Evolutionary conservation across 192 early-diverging fungal genomes (phyloP).

Genomic region (Podila minutissima): DNA sequence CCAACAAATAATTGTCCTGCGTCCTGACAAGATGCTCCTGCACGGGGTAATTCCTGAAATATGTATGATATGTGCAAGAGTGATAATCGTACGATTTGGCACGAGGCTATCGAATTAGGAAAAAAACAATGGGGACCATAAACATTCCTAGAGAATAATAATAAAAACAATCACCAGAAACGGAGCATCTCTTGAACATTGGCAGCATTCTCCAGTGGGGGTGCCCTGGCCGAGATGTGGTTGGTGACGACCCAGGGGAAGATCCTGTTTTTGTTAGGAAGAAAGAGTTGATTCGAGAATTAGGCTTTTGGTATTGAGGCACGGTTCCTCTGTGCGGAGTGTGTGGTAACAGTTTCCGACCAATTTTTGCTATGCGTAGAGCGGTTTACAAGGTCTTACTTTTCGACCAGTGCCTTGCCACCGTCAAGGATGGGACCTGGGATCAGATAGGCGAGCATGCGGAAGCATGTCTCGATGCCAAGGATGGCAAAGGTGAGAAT

Average conservation of each 20-base stretch:
- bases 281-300: too few relatives aligned
- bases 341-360: neutral
- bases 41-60: slow-evolving; percentile 77
- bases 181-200: slow-evolving; percentile 55
- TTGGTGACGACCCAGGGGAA: slow-evolving; percentile 42
- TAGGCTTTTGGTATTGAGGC: too few relatives aligned
- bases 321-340: too few relatives aligned
- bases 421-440: slow-evolving; percentile 25
- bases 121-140: neutral
- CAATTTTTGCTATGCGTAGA: too few relatives aligned
- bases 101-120: neutral
- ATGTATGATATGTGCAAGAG: neutral
- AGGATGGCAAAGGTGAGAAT: slow-evolving; percentile 41
- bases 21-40: slow-evolving; percentile 89
- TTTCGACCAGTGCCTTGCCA: slow-evolving; percentile 19
- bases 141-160: neutral
- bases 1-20: slow-evolving; percentile 86
- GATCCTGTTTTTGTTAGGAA: slow-evolving; percentile 8
- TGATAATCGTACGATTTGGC: neutral
- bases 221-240: slow-evolving; percentile 35
- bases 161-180: slow-evolving; percentile 41
- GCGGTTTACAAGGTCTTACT: slow-evolving; percentile 10
- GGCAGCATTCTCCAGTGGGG: slow-evolving; percentile 39
- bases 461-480: slow-evolving; percentile 39
- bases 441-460: slow-evolving; percentile 26